These are phyloP conservation scores for Porphyrellus cyaneotinctus DNA, from an alignment of 768 basidiomycete species.

Conservation along the genomic window DNA sequence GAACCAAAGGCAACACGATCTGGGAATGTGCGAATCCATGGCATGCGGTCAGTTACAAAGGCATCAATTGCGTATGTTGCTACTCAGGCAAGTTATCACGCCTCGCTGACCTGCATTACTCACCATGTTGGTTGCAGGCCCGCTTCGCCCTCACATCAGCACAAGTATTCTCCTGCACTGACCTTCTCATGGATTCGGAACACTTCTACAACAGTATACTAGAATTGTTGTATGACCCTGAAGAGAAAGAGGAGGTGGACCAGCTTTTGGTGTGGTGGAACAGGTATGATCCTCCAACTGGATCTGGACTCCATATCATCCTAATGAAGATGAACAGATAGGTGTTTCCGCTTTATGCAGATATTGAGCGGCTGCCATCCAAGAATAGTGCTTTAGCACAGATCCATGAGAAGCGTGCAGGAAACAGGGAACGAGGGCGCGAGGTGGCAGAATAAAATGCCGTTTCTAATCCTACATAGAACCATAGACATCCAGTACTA, in stretches of 20 bases:
- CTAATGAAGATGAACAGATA: background rate
- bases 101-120: background rate
- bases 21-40: background rate
- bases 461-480: too few species aligned
- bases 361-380: background rate
- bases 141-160: background rate
- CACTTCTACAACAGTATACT: background rate
- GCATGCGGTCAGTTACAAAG: background rate
- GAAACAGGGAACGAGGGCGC: too few species aligned
- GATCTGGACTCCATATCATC: too few species aligned
- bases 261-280: background rate
- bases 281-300: background rate
- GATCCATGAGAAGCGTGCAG: too few species aligned
- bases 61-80: background rate
- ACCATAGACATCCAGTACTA: too few species aligned
- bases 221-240: background rate
- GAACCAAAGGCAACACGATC: background rate
- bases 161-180: conserved; percentile 2
- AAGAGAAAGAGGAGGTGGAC: background rate
- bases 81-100: background rate
- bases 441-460: too few species aligned
- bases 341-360: background rate
- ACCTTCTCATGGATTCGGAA: background rate
- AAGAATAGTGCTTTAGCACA: too few species aligned
- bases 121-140: background rate